Evolutionary conservation across 225 moss, liverwort and hornwort genomes (phyloP), one percentile per base, ranked within the genome.

Genomic region (Antitrichia curtipendula): DNA sequence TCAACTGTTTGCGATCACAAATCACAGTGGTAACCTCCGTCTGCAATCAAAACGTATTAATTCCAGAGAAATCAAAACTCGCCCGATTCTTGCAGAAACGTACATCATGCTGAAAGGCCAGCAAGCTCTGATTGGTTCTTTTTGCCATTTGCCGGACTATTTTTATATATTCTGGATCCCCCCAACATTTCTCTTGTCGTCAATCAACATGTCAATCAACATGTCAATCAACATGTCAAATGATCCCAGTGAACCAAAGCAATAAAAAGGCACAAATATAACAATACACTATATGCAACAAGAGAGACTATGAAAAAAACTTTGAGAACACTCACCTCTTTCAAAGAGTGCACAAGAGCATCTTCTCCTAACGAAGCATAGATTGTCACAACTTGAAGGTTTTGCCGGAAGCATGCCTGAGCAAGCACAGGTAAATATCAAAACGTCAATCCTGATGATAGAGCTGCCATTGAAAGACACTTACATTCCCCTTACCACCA

Each of bases 291-390:
- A 27, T 12, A 64, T 24, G 21, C 36, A 69, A n/a, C 50, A 84
- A 78, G 28, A 81, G 28, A 69, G 52, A 82, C 53, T 41, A 40
- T 49, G 49, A 80, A 34, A 83, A 16, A 80, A 52, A 47, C 54
- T 32, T 38, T 75, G 12, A 50, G 9, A 86, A 36, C 49, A 78
- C 64, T 69, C 87, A 96, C 97, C 95, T 98, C 92, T 58, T 92
- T 96, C 84, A 99, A 89, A 41, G 95, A 96, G 78, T 96, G 95
- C 53, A 91, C 93, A 80, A 99, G 94, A 23, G 97, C 95, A 2
- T 97, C 96, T 78, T 99, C 99, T 68, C 99, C 99, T 68, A 99
- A 89, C 20, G 97, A 96, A 31, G 97, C 95, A 75, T 99, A 99
- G 45, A 99, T 95, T 59, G 99, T 99, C 71, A 99, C 96, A 40